phyloP scores from a whole-genome alignment of 2,329 filamentous ascomycete species.

The Xylariales sp. region DNA sequence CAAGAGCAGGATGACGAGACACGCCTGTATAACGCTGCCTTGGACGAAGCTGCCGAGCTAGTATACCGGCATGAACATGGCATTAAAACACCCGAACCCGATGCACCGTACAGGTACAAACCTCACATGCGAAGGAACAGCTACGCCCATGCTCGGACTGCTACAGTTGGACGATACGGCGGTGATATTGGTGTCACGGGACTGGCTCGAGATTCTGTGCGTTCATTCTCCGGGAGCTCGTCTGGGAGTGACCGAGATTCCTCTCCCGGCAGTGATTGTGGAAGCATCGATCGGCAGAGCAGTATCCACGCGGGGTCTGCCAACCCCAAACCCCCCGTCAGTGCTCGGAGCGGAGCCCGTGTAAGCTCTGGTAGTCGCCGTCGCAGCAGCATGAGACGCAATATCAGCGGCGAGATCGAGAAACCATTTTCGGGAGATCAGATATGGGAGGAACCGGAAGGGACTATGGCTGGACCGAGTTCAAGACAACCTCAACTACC shows the following conservation, averaged over 20 bases:
- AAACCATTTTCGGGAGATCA: slow-evolving; percentile 79
- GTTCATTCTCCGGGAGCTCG: slow-evolving; percentile 65
- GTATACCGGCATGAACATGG: slow-evolving; percentile 81
- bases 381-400: slow-evolving; percentile 75
- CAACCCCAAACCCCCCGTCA: slow-evolving; percentile 56
- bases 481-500: slow-evolving; percentile 41
- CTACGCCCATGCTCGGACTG: slow-evolving; percentile 74
- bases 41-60: slow-evolving; percentile 81
- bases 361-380: slow-evolving; percentile 59
- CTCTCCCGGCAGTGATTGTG: slow-evolving; percentile 49
- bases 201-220: slow-evolving; percentile 57
- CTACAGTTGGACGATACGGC: slow-evolving; percentile 65
- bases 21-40: slow-evolving; percentile 75
- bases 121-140: slow-evolving; percentile 77
- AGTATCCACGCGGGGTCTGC: slow-evolving; percentile 45
- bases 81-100: slow-evolving; percentile 64
- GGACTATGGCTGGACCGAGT: slow-evolving; percentile 47
- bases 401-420: slow-evolving; percentile 75
- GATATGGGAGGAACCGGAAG: slow-evolving; percentile 89
- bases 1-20: slow-evolving; percentile 65
- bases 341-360: slow-evolving; percentile 52
- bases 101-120: slow-evolving; percentile 74
- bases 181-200: slow-evolving; percentile 60
- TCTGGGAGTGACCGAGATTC: slow-evolving; percentile 59
- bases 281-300: slow-evolving; percentile 51